Conservation (phyloP, 768 basidiomycete genomes). For the Tricholoma matsutake region DNA sequence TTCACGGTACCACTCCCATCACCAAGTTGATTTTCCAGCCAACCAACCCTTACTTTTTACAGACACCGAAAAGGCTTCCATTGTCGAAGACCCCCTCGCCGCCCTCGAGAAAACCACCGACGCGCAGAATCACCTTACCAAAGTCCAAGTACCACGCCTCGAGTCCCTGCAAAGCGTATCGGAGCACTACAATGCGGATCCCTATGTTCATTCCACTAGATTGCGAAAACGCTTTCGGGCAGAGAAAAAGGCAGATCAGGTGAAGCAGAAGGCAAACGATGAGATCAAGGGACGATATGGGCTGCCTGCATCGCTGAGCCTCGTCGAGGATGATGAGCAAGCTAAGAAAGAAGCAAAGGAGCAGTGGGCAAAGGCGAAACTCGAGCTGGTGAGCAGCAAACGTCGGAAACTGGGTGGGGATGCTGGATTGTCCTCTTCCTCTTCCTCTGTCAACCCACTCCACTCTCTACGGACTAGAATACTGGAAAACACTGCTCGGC, state of each 20-base stretch:
- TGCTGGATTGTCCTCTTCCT: slow-evolving; percentile 20
- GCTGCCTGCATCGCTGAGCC: slow-evolving; percentile 61
- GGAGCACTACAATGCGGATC: slow-evolving; percentile 80
- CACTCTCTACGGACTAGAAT: slow-evolving; percentile 52
- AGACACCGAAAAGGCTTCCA: slow-evolving; percentile 68
- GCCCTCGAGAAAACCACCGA: slow-evolving; percentile 87
- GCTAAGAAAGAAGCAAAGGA: slow-evolving; percentile 57
- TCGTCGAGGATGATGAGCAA: slow-evolving; percentile 66
- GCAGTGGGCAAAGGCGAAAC: slow-evolving; percentile 55
- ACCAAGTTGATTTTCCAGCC: background rate
- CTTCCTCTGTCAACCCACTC: slow-evolving; percentile 25
- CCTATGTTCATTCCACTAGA: slow-evolving; percentile 74
- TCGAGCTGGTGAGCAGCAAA: slow-evolving; percentile 45
- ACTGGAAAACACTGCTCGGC: slow-evolving; percentile 52
- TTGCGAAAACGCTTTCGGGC: slow-evolving; percentile 81
- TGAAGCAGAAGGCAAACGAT: slow-evolving; percentile 68
- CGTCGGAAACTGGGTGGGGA: slow-evolving; percentile 41
- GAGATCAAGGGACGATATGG: slow-evolving; percentile 72
- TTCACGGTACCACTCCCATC: slow-evolving; percentile 58
- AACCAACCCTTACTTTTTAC: slow-evolving; percentile 16
- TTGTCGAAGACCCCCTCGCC: slow-evolving; percentile 78
- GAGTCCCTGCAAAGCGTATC: slow-evolving; percentile 76
- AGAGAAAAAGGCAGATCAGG: slow-evolving; percentile 78
- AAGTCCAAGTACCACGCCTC: slow-evolving; percentile 76
- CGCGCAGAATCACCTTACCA: slow-evolving; percentile 66